phyloP scores from a whole-genome alignment of 352 stramenopile species.

The Pythium coloratum region DNA sequence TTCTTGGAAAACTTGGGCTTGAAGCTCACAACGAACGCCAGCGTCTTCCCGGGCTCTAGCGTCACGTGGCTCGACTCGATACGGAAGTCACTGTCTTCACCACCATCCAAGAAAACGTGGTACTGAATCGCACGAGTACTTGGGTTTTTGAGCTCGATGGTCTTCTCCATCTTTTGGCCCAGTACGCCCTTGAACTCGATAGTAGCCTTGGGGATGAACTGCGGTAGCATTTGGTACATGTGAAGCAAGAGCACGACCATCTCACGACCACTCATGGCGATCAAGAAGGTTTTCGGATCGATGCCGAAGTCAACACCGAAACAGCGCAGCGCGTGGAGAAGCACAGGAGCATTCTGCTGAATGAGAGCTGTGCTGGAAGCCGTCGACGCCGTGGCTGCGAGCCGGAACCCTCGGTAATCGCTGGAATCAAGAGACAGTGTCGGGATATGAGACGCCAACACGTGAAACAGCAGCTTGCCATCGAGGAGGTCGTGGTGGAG shows the following conservation, averaged over 20 bases:
- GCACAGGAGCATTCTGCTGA: conserved; percentile 49
- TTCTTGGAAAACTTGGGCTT: conserved; percentile 83
- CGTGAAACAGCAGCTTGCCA: conserved; percentile 78
- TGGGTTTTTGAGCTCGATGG: conserved; percentile 93
- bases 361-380: conserved; percentile 34
- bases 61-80: conserved; percentile 69
- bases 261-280: conserved; percentile 60
- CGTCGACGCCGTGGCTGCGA: neutral
- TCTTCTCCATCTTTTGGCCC: conserved; percentile 88
- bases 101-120: conserved; percentile 83
- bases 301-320: conserved; percentile 87
- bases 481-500: conserved; percentile 65
- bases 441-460: conserved; percentile 88
- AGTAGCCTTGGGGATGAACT: conserved; percentile 92
- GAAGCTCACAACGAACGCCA: conserved; percentile 83
- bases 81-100: conserved; percentile 54
- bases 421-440: conserved; percentile 61
- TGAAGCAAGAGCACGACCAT: conserved; percentile 88
- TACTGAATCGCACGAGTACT: conserved; percentile 83
- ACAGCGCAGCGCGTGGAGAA: conserved; percentile 60
- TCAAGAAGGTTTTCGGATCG: conserved; percentile 46
- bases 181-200: conserved; percentile 92
- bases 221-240: conserved; percentile 88
- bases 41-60: conserved; percentile 75
- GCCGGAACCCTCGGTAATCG: conserved; percentile 73